Evolutionary conservation across 2,329 filamentous ascomycete species (phyloP).

Genomic region (Onygenales sp.): DNA sequence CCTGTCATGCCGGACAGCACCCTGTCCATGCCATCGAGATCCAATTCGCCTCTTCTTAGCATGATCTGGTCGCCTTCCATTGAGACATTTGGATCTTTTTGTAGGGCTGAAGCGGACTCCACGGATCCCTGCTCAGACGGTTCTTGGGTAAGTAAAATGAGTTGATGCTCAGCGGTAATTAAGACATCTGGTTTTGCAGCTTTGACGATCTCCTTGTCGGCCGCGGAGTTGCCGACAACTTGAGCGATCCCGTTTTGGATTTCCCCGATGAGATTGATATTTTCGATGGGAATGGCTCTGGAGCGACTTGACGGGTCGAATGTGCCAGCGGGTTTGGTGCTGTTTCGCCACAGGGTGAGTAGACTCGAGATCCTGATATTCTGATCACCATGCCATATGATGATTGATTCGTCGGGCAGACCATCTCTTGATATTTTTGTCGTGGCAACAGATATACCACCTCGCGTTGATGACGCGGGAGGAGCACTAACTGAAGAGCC

Average conservation of each 20-base stretch:
- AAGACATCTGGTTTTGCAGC: conserved; percentile 22
- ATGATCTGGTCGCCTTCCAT: conserved; percentile 28
- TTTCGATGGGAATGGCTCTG: conserved; percentile 28
- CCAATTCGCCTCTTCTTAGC: conserved; percentile 34
- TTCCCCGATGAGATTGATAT: conserved; percentile 32
- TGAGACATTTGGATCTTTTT: conserved; percentile 2
- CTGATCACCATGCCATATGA: conserved; percentile 34
- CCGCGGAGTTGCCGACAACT: conserved; percentile 20
- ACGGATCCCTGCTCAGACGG: conserved; percentile 16
- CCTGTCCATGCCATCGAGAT: conserved; percentile 39
- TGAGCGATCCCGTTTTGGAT: conserved; percentile 29
- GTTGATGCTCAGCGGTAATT: conserved; percentile 31
- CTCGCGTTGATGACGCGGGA: conserved; percentile 23
- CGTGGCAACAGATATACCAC: conserved; percentile 32
- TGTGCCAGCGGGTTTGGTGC: conserved; percentile 26
- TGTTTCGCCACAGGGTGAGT: conserved; percentile 34
- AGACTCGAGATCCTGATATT: conserved; percentile 35
- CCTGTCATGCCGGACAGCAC: conserved; percentile 34
- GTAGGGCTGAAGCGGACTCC: conserved; percentile 9
- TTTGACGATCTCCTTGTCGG: conserved; percentile 14
- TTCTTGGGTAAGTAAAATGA: conserved; percentile 27
- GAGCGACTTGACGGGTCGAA: conserved; percentile 30
- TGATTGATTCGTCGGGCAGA: conserved; percentile 33
- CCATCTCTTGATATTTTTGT: conserved; percentile 25
- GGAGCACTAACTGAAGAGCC: conserved; percentile 22